Evolutionary conservation across 495 filamentous ascomycete genomes (phyloP).

Genomic region (Articulospora tetracladia): DNA sequence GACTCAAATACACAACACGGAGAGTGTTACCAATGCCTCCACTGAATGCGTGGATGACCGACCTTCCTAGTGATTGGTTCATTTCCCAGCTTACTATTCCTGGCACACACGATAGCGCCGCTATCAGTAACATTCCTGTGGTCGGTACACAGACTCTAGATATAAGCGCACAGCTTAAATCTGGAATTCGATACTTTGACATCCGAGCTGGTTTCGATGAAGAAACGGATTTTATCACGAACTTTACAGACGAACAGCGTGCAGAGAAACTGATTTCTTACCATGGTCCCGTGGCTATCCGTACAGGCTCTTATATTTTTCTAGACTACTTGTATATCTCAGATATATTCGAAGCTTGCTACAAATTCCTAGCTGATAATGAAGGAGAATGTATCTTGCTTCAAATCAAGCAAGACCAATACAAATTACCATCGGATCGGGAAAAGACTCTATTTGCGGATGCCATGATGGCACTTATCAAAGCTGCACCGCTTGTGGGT

Average conservation of each 20-base stretch:
- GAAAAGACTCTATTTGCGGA: not conserved
- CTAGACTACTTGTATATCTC: not conserved
- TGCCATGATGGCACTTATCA: not conserved
- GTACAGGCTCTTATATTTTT: not conserved
- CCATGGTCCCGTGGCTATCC: not conserved
- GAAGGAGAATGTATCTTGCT: not conserved
- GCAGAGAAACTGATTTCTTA: not conserved
- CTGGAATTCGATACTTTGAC: constrained; percentile 17
- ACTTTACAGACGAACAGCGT: not conserved
- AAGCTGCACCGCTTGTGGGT: not conserved
- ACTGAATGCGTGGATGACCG: constrained; percentile 13
- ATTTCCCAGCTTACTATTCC: constrained; percentile 16
- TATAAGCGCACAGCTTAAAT: constrained; percentile 15
- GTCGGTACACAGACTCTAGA: constrained; percentile 15
- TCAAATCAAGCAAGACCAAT: not conserved
- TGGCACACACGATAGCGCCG: constrained; percentile 20
- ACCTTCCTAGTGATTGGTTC: constrained; percentile 15
- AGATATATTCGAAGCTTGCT: not conserved
- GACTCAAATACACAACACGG: not conserved
- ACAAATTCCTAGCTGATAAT: not conserved
- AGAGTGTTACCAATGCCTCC: constrained; percentile 22
- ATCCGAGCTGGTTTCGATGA: not conserved
- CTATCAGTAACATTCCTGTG: constrained; percentile 14
- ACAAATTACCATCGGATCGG: not conserved
- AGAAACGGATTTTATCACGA: not conserved